Evolutionary conservation across 331 rosid genomes (phyloP), one percentile per base, ranked within the genome.

Genomic region (Rosa hybrid): DNA sequence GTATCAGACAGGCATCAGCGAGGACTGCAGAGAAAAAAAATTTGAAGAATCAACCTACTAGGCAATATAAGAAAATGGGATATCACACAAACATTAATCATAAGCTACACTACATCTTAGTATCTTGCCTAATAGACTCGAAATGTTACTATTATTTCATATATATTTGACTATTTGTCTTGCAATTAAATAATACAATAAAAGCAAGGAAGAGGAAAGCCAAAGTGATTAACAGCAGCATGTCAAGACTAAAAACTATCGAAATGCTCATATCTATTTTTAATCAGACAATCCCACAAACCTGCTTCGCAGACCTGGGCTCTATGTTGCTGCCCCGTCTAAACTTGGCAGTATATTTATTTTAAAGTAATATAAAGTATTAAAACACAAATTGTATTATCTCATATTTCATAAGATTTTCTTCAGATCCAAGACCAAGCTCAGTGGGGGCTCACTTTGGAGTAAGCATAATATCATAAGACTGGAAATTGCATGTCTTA

Each of bases 1-100:
- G 68, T 78, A 78, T 8, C 10, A 2, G 72, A 62, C 77, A 25
- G 25, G 21, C 74, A 78, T 91, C 94, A 90, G 82, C 90, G 86
- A 46, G 97, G 89, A 80, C 97, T 91, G 89, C 91, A 87, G 39
- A 68, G 14, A 49, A 78, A 25, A 76, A 50, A 50, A 71, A 8
- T 9, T 45, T 41, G 68, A 1, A 75, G 10, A 75, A 21, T 59
- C 65, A 59, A 59, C 30, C 21, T n/a, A 25, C 57, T 41, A 75
- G 69, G 21, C 54, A 56, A n/a, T 51, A 18, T 34, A 73, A 38
- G 63, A 30, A 50, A 17, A 34, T 41, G n/a, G 68, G 78, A 42
- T 56, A 51, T 13, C 13, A 56, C n/a, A 41, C 21, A 7, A n/a
- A 71, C 50, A 48, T 54, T 21, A 12, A n/a, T 56, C 68, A 54